phyloP scores from a whole-genome alignment of 2,329 filamentous ascomycete genomes.

The Aspergillus vadensis region DNA sequence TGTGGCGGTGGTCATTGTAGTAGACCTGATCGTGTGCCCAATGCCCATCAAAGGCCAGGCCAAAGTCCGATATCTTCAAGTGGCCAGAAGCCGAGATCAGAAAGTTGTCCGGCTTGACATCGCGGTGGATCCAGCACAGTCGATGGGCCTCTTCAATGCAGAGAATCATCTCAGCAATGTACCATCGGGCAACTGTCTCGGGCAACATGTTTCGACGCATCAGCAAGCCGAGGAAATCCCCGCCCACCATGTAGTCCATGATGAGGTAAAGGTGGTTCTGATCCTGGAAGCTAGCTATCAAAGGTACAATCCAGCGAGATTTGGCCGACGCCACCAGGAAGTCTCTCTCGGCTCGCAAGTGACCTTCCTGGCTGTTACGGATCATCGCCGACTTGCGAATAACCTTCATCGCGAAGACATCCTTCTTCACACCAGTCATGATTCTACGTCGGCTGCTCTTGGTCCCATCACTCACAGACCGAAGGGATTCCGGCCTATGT shows the following conservation, averaged over 20 bases:
- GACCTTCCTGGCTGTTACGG: constrained; percentile 85
- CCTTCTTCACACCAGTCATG: constrained; percentile 45
- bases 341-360: constrained; percentile 86
- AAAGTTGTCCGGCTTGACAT: constrained; percentile 97
- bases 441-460: constrained; percentile 31
- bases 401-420: constrained; percentile 94
- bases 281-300: constrained; percentile 90
- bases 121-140: constrained; percentile 88
- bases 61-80: constrained; percentile 94
- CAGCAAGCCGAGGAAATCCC: constrained; percentile 85
- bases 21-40: constrained; percentile 91
- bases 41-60: constrained; percentile 90
- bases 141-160: constrained; percentile 91
- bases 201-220: constrained; percentile 81
- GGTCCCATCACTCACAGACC: constrained; percentile 25
- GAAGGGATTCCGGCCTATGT: constrained; percentile 14
- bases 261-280: constrained; percentile 81
- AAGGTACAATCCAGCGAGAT: constrained; percentile 86
- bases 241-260: constrained; percentile 98
- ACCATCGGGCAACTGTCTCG: constrained; percentile 79
- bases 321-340: constrained; percentile 86
- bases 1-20: constrained; percentile 80
- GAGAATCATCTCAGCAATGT: constrained; percentile 92
- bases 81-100: constrained; percentile 85
- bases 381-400: constrained; percentile 95